A percentile compares a stretch with the other conserved stretches of the same genome.
Conservation (phyloP, 2,329 filamentous ascomycete genomes). For the Truncatella angustata region DNA sequence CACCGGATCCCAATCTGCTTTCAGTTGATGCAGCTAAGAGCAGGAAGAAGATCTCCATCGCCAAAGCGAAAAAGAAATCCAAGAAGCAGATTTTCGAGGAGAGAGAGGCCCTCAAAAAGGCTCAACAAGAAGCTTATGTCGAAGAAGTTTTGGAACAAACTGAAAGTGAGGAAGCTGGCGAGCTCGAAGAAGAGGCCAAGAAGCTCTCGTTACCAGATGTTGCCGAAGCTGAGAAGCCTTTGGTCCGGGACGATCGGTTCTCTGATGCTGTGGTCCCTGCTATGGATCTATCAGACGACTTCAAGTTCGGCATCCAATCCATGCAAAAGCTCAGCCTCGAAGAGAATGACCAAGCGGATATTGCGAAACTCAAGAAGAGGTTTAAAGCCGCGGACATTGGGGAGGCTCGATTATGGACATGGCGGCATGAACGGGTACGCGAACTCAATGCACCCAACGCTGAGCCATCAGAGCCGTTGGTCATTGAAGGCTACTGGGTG, state of each 20-base stretch:
- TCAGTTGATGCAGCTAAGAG: slow-evolving; percentile 42
- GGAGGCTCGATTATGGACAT: slow-evolving; percentile 55
- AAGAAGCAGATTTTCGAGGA: slow-evolving; percentile 43
- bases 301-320: slow-evolving; percentile 43
- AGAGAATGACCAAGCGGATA: slow-evolving; percentile 46
- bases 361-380: slow-evolving; percentile 46
- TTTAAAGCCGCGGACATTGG: slow-evolving; percentile 43
- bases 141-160: slow-evolving; percentile 40
- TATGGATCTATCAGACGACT: slow-evolving; percentile 42
- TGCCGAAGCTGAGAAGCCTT: slow-evolving; percentile 27
- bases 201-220: slow-evolving; percentile 19
- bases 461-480: slow-evolving; percentile 32
- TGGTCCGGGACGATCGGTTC: slow-evolving; percentile 45
- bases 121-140: slow-evolving; percentile 49
- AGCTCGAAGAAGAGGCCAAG: slow-evolving; percentile 24
- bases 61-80: slow-evolving; percentile 57
- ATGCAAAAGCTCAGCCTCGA: slow-evolving; percentile 44
- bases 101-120: slow-evolving; percentile 62
- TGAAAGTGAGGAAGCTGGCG: slow-evolving; percentile 31
- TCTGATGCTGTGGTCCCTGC: slow-evolving; percentile 47
- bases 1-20: slow-evolving; percentile 39
- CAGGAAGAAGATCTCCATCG: slow-evolving; percentile 51
- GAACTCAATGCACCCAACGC: slow-evolving; percentile 48
- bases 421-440: slow-evolving; percentile 54
- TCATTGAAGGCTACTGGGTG: slow-evolving; percentile 72